Base-by-base conservation (phyloP, 2,329 filamentous ascomycete species). In the Fusarium anthophilum region DNA sequence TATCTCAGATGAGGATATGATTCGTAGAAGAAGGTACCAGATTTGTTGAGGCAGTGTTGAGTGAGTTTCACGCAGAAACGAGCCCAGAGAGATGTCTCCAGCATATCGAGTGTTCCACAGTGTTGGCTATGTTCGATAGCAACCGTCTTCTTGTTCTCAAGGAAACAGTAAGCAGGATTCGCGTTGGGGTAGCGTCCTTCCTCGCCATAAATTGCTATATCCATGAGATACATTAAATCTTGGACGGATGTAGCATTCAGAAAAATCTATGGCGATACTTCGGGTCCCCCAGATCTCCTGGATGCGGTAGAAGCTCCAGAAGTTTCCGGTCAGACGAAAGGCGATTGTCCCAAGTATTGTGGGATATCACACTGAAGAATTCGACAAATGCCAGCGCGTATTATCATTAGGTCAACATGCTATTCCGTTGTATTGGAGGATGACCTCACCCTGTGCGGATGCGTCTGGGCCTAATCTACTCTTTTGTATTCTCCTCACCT, bases 61-160 rank as follows among this genome's bases (percentile, higher is more conserved):
- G 65, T 45, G 12, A 74, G 12, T 15, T 45, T 37, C 9, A 53
- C 38, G 17, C 75, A 77, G 13, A 77, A 38, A 11, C 15, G 17
- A 26, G 53, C 39, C 75, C 74, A 77, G 28, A 63, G 55, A 11
- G 45, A 13, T 13, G 74, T 74, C 26, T 65, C 62, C 8, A 44
- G 48, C n/a, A 58, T 35, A 26, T 72, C 14, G 3, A 77, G 65
- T 38, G 70, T 74, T 28, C 72, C 67, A 13, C 59, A 77, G 50
- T 77, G 75, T 37, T 77, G 70, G 13, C 66, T 74, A 37, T 77
- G 70, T 41, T 56, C 38, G 18, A 77, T 56, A 37, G 22, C 50
- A 20, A 56, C n/a, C 22, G 38, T 24, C 12, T 43, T 13, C 15
- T 47, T 20, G 17, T 26, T 32, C 6, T 44, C 39, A 14, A 35